These are phyloP conservation scores for Aspergillus sclerotiicarbonarius DNA, from an alignment of 495 filamentous ascomycete species.

Conservation along the genomic window DNA sequence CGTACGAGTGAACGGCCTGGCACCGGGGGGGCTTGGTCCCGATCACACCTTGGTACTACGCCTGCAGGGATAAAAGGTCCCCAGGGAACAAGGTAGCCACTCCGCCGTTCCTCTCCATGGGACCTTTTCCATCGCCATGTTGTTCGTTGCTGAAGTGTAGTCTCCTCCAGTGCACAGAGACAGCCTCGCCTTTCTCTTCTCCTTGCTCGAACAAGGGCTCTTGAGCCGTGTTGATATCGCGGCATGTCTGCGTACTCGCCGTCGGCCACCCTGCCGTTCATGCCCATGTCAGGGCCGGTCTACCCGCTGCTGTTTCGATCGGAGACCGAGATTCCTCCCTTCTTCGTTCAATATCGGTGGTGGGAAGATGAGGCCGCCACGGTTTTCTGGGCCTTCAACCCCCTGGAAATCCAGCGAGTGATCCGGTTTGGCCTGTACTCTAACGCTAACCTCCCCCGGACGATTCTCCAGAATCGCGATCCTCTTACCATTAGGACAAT, in stretches of 20 bases:
- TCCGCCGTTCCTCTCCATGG: too few relatives aligned
- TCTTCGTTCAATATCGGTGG: slow-evolving; percentile 34
- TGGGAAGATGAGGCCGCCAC: slow-evolving; percentile 46
- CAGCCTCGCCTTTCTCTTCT: neutral
- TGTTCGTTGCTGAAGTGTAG: too few relatives aligned
- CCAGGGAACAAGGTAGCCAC: neutral
- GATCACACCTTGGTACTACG: neutral
- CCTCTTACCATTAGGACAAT: slow-evolving; percentile 33
- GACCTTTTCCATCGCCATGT: neutral
- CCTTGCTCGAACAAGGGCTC: neutral
- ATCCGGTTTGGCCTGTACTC: slow-evolving; percentile 41
- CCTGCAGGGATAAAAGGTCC: neutral
- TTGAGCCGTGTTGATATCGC: neutral
- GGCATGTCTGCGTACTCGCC: slow-evolving; percentile 14
- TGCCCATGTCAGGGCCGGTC: slow-evolving; percentile 16
- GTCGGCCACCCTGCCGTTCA: slow-evolving; percentile 7
- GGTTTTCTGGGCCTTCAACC: slow-evolving; percentile 43
- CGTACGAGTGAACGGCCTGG: neutral
- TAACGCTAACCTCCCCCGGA: slow-evolving; percentile 35
- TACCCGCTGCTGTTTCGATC: slow-evolving; percentile 36
- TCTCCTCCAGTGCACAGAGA: too few relatives aligned
- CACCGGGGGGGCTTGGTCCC: slow-evolving; percentile 1
- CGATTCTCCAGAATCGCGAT: slow-evolving; percentile 33
- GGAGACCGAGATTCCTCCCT: slow-evolving; percentile 32
- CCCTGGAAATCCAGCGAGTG: slow-evolving; percentile 35